A percentile compares a stretch with the other conserved stretches of the same genome.
These are phyloP conservation scores for Citrus australasica DNA, from an alignment of 345 rosid species.

Conservation along the genomic window DNA sequence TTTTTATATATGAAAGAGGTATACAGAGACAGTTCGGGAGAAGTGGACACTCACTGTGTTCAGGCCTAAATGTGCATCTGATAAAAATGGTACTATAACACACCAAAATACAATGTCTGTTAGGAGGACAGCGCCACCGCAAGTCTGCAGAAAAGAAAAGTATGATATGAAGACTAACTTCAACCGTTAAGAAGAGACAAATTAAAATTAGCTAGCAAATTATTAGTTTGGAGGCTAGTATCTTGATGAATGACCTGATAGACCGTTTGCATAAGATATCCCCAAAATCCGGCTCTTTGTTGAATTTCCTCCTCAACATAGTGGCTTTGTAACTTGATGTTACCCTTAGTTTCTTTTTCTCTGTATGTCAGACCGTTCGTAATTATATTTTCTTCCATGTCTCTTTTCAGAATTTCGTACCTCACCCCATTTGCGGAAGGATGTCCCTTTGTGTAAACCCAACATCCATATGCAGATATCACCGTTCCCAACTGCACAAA, in stretches of 20 bases:
- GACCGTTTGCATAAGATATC: slow-evolving; percentile 64
- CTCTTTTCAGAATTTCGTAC: slow-evolving; percentile 17
- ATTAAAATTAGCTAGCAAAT: neutral
- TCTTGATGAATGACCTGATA: slow-evolving; percentile 54
- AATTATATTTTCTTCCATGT: slow-evolving; percentile 22
- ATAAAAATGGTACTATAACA: slow-evolving; percentile 61
- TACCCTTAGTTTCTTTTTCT: slow-evolving; percentile 23
- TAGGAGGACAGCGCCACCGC: slow-evolving; percentile 77
- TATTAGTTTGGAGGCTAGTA: no score
- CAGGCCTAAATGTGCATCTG: slow-evolving; percentile 56
- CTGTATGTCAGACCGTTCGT: neutral
- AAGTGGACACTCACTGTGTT: slow-evolving; percentile 42
- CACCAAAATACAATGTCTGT: slow-evolving; percentile 82
- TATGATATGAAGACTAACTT: neutral
- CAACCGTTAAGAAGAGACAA: neutral
- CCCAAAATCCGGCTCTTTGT: slow-evolving; percentile 59
- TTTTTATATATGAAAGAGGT: neutral
- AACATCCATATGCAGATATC: slow-evolving; percentile 74
- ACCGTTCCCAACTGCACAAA: slow-evolving; percentile 56
- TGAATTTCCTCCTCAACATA: slow-evolving; percentile 37
- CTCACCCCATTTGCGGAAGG: slow-evolving; percentile 22
- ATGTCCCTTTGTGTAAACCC: slow-evolving; percentile 30
- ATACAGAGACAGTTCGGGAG: neutral
- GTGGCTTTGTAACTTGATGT: slow-evolving; percentile 38
- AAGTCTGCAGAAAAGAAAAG: slow-evolving; percentile 38